phyloP scores from a whole-genome alignment of 1,139 yeast species.

The Groenewaldozyma sp. region DNA sequence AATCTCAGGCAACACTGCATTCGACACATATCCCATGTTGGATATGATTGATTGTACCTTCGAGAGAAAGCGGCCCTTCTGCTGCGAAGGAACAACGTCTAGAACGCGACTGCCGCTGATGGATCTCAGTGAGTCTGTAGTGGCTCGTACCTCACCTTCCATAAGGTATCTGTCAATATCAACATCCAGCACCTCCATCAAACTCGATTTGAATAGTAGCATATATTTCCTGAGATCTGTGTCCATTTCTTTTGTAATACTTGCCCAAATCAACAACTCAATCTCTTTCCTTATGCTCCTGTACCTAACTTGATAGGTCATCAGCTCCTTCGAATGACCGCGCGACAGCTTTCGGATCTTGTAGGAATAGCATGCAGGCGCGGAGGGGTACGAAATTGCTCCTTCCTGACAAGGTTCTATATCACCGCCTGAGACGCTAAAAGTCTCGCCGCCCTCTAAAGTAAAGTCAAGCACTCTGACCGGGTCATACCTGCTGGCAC shows the following conservation, averaged over 20 bases:
- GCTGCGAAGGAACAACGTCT: slow-evolving; percentile 5
- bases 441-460: not conserved
- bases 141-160: slow-evolving; percentile 12
- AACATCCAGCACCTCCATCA: slow-evolving; percentile 9
- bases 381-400: not conserved
- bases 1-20: slow-evolving; percentile 6
- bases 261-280: slow-evolving; percentile 11
- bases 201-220: slow-evolving; percentile 9
- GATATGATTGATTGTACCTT: slow-evolving; percentile 1
- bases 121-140: not conserved
- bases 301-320: slow-evolving; percentile 6
- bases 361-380: slow-evolving; percentile 1
- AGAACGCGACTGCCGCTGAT: slow-evolving; percentile 2
- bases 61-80: slow-evolving; percentile 5
- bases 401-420: too few species aligned
- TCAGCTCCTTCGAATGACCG: not conserved
- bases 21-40: not conserved
- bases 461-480: not conserved
- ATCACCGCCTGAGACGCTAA: not conserved
- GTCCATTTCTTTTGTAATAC: slow-evolving; percentile 16
- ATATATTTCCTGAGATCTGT: slow-evolving; percentile 12
- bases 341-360: not conserved
- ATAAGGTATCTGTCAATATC: slow-evolving; percentile 13
- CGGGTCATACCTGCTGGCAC: not conserved
- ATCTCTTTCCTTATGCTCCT: slow-evolving; percentile 10